Evolutionary conservation across 2,329 filamentous ascomycete species (phyloP), one percentile per base, ranked within the genome.

Genomic region (Colletotrichum endophyticum): DNA sequence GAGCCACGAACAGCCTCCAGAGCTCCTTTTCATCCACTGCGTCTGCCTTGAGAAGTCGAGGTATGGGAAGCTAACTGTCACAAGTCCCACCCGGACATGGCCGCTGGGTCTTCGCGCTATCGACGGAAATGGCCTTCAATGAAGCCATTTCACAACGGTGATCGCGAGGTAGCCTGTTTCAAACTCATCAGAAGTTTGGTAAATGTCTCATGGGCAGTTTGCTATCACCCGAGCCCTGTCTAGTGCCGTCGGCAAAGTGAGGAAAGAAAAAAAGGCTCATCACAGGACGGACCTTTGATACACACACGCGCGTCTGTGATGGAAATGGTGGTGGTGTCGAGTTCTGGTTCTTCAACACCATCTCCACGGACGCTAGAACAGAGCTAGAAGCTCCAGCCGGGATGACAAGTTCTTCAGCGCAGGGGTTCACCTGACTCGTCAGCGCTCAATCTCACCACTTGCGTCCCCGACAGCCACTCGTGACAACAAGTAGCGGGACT

Each of bases 391-490:
- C 73, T 73, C 64, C 34, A 57, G 9, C 57, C 36, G 63, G 49
- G 62, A 32, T 72, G 69, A 25, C 62, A 59, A 36, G n/a, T 63
- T 75, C 73, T 57, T 75, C 62, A 39, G 15, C 57, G 32, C 73
- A 68, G 59, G 64, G 73, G 44, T 59, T 44, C 66, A n/a, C 70
- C 73, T 76, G 70, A 76, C 73, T 76, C 73, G 73, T 27, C 28
- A 8, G 56, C 22, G 57, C 6, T 64, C 63, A 73, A 73, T 73
- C 28, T 73, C 70, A 63, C 69, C 49, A 44, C 61, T 32, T 61
- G 34, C 62, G 22, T 36, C 16, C 28, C 15, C 59, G 9, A 66
- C 15, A 59, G 28, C 34, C 32, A 67, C 62, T 67, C 30, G 70
- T 30, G 62, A 72, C 69, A 66, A 13, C 36, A 28, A 11, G 19